phyloP scores from a whole-genome alignment of 345 rosid genomes.

The Acer campestre region DNA sequence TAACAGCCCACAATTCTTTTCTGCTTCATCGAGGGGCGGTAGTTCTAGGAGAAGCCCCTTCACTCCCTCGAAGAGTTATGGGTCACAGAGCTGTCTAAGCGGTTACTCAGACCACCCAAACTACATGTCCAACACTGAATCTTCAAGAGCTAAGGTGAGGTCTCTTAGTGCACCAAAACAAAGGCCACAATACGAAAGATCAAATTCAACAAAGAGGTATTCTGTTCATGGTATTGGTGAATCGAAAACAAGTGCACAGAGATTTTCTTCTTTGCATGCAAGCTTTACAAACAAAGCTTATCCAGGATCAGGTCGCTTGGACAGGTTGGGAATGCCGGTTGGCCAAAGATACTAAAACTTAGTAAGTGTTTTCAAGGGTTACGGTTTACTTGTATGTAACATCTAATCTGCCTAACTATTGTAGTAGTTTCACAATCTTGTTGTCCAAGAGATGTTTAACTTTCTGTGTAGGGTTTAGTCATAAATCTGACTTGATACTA shows the following conservation, averaged over 20 bases:
- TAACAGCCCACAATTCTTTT: conserved; percentile 70
- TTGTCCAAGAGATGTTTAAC: neutral
- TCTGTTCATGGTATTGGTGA: conserved; percentile 48
- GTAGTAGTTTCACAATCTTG: neutral
- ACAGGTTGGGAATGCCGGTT: conserved; percentile 82
- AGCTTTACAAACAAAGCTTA: conserved; percentile 74
- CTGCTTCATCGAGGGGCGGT: conserved; percentile 69
- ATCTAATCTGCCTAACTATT: conserved; percentile 5
- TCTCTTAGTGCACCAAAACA: conserved; percentile 85
- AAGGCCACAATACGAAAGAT: conserved; percentile 70
- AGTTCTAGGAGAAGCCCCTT: conserved; percentile 59
- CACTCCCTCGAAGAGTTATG: conserved; percentile 64
- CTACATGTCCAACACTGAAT: conserved; percentile 90
- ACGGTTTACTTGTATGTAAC: neutral
- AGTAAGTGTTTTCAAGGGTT: neutral
- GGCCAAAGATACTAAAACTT: conserved; percentile 41
- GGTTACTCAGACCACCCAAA: conserved; percentile 67
- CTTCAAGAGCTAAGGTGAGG: conserved; percentile 79
- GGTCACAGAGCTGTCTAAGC: conserved; percentile 54
- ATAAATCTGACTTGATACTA: neutral
- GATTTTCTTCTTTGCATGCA: conserved; percentile 51
- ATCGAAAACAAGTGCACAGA: conserved; percentile 49
- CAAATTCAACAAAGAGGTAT: conserved; percentile 64
- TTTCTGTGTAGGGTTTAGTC: neutral
- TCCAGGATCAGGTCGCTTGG: conserved; percentile 94